Evolutionary conservation across 2,329 filamentous ascomycete genomes (phyloP).

Genomic region (Talaromyces amestolkiae): DNA sequence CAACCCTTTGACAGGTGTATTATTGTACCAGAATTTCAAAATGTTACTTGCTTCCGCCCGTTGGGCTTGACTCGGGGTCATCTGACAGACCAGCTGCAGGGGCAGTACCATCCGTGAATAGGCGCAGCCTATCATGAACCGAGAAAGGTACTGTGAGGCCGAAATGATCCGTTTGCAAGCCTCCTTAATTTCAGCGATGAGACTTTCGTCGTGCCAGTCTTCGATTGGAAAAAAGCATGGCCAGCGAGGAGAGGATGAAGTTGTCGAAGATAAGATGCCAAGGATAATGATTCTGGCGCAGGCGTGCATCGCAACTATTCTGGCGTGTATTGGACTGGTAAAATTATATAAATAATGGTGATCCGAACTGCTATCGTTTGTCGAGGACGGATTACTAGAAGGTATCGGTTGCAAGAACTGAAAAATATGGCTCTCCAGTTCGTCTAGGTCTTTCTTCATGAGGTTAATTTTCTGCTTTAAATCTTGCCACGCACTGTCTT

Average conservation of each 20-base stretch:
- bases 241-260: neutral
- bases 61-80: constrained; percentile 1
- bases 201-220: neutral
- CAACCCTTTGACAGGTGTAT: constrained; percentile 11
- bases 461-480: neutral
- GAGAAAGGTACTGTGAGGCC: constrained; percentile 8
- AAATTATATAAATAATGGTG: neutral
- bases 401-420: neutral
- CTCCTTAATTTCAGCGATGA: neutral
- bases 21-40: constrained; percentile 10
- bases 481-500: neutral
- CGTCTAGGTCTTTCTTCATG: constrained; percentile 2
- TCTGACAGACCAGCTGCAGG: constrained; percentile 15
- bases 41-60: constrained; percentile 5
- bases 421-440: neutral
- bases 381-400: neutral
- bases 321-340: constrained; percentile 5
- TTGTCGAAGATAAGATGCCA: neutral
- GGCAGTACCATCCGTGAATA: constrained; percentile 16
- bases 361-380: neutral
- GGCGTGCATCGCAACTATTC: constrained; percentile 10
- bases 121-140: constrained; percentile 14
- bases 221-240: neutral
- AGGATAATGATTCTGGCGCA: constrained; percentile 9
- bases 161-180: constrained; percentile 9